Conservation (phyloP, 2,329 filamentous ascomycete genomes). For the Clarireedia paspali region DNA sequence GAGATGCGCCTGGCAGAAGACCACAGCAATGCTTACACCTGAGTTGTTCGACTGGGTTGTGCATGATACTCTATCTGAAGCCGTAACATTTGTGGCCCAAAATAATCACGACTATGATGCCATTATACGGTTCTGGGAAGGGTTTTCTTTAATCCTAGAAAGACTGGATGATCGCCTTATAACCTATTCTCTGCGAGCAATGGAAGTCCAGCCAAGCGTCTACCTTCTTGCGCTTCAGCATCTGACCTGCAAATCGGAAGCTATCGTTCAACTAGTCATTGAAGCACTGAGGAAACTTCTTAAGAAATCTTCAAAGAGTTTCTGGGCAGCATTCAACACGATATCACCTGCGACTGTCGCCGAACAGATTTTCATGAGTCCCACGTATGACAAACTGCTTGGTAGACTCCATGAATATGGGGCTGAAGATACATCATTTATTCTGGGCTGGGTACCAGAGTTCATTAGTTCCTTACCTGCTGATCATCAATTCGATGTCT, state of each 20-base stretch:
- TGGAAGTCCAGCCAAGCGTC: constrained; percentile 70
- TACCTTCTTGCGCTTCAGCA: constrained; percentile 55
- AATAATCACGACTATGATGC: constrained; percentile 39
- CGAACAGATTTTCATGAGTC: constrained; percentile 75
- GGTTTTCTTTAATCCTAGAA: constrained; percentile 64
- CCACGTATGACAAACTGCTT: constrained; percentile 55
- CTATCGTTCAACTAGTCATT: constrained; percentile 60
- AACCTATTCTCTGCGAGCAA: constrained; percentile 66
- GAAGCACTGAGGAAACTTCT: constrained; percentile 64
- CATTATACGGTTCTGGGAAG: constrained; percentile 73
- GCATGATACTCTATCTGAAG: constrained; percentile 60
- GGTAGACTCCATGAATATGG: constrained; percentile 48
- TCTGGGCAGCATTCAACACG: constrained; percentile 82
- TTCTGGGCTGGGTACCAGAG: constrained; percentile 70
- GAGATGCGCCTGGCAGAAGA: constrained; percentile 54
- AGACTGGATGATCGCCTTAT: constrained; percentile 68
- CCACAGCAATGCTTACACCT: constrained; percentile 50
- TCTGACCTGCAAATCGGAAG: constrained; percentile 41
- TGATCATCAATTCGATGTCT: constrained; percentile 70
- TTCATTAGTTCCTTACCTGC: constrained; percentile 72
- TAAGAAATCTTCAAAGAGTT: constrained; percentile 67
- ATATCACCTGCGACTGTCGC: constrained; percentile 73
- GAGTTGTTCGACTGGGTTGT: constrained; percentile 86
- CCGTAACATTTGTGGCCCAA: constrained; percentile 55
- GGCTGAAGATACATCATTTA: constrained; percentile 44